phyloP scores from a whole-genome alignment of 2,329 filamentous ascomycete species.

The Xylariaceae sp. region DNA sequence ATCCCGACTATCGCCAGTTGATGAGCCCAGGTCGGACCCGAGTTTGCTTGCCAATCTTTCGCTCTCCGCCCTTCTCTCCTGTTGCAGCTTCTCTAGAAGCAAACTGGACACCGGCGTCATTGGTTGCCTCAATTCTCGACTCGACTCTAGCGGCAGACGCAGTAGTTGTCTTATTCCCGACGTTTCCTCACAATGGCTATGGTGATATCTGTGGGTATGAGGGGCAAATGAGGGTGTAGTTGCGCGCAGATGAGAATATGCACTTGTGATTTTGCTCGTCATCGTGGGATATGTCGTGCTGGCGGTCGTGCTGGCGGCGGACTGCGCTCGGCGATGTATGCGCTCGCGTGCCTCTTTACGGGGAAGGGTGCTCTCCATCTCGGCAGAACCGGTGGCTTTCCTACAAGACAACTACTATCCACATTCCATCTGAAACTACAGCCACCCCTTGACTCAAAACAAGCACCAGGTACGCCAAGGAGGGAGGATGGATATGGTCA shows the following conservation, averaged over 20 bases:
- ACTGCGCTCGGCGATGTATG: constrained; percentile 40
- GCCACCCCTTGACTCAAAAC: constrained; percentile 14
- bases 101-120: constrained; percentile 45
- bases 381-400: not conserved
- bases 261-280: constrained; percentile 41
- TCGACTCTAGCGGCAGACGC: constrained; percentile 41
- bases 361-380: constrained; percentile 26
- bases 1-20: constrained; percentile 37
- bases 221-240: constrained; percentile 38
- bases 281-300: constrained; percentile 41
- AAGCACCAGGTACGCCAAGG: constrained; percentile 1
- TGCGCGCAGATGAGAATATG: constrained; percentile 39
- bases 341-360: constrained; percentile 28
- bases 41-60: constrained; percentile 40
- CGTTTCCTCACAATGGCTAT: constrained; percentile 36
- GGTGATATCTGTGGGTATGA: constrained; percentile 39
- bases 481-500: constrained; percentile 8
- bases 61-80: constrained; percentile 47
- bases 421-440: constrained; percentile 16
- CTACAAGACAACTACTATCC: constrained; percentile 1
- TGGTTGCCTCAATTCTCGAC: constrained; percentile 40
- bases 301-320: constrained; percentile 40
- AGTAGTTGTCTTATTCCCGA: constrained; percentile 38
- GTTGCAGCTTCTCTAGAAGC: constrained; percentile 53
- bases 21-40: constrained; percentile 37